phyloP scores from a whole-genome alignment of 2,329 filamentous ascomycete species.

The Clonostachys solani region DNA sequence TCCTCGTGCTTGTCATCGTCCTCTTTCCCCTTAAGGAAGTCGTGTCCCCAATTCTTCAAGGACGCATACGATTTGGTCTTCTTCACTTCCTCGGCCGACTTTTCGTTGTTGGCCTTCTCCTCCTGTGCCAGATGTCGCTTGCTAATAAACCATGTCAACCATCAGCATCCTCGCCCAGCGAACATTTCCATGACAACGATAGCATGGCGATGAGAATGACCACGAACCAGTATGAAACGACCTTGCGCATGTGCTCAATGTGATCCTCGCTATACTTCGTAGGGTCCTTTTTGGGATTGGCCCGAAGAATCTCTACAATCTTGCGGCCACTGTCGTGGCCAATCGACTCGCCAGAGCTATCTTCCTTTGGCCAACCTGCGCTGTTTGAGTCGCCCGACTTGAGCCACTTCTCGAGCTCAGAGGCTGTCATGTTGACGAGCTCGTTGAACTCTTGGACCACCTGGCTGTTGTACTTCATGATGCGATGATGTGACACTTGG shows the following conservation, averaged over 20 bases:
- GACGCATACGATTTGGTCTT: conserved; percentile 51
- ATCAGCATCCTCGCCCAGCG: background rate
- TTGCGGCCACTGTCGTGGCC: conserved; percentile 61
- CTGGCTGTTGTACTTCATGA: conserved; percentile 16
- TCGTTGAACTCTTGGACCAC: conserved; percentile 57
- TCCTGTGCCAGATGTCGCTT: conserved; percentile 66
- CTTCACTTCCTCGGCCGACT: conserved; percentile 35
- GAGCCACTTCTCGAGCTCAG: conserved; percentile 59
- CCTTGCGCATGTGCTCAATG: conserved; percentile 56
- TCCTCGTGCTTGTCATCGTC: conserved; percentile 3
- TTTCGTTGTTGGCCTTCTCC: conserved; percentile 50
- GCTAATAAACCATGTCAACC: conserved; percentile 11
- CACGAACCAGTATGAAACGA: conserved; percentile 54
- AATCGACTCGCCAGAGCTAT: conserved; percentile 54
- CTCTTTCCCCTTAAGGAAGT: conserved; percentile 36
- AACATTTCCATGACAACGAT: background rate
- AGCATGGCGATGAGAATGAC: background rate
- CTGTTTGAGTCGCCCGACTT: conserved; percentile 50
- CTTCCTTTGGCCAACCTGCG: conserved; percentile 57
- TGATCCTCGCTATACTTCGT: conserved; percentile 51
- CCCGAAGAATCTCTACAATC: conserved; percentile 58
- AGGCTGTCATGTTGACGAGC: conserved; percentile 60
- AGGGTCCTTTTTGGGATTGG: conserved; percentile 53
- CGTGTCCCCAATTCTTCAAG: conserved; percentile 60
- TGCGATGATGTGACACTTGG: no score